phyloP scores from a whole-genome alignment of 768 basidiomycete genomes.

The Boletus sp. region DNA sequence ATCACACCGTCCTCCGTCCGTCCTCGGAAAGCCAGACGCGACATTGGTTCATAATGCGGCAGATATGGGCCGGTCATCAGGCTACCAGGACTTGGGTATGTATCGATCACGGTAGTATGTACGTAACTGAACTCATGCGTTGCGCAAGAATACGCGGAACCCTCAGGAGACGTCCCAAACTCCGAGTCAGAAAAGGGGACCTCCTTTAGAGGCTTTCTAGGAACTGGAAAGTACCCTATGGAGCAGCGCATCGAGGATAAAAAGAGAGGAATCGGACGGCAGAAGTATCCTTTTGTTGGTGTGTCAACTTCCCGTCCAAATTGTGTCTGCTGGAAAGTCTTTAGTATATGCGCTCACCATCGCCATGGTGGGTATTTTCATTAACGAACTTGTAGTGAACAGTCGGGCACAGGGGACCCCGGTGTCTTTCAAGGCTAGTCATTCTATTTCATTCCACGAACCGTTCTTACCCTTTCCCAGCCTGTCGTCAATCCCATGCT shows the following conservation, averaged over 20 bases:
- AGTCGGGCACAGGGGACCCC: constrained; percentile 72
- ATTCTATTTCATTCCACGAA: background rate
- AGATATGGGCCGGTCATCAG: constrained; percentile 35
- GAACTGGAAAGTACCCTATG: constrained; percentile 52
- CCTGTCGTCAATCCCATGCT: constrained; percentile 87
- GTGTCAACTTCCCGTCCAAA: constrained; percentile 18
- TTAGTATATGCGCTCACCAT: constrained; percentile 62
- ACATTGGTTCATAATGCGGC: constrained; percentile 49
- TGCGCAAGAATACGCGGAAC: constrained; percentile 66
- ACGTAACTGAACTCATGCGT: background rate
- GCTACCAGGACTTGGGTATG: constrained; percentile 56
- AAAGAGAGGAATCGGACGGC: constrained; percentile 78
- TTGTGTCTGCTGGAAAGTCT: constrained; percentile 1
- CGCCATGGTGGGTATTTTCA: constrained; percentile 70
- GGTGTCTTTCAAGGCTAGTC: constrained; percentile 74
- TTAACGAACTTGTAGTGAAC: constrained; percentile 85
- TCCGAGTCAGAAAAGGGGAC: constrained; percentile 38
- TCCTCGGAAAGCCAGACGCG: constrained; percentile 23
- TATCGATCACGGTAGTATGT: background rate
- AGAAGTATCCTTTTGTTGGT: constrained; percentile 79
- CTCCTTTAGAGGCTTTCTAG: constrained; percentile 42
- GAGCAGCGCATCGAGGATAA: constrained; percentile 87
- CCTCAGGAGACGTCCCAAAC: constrained; percentile 30
- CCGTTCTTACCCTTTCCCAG: constrained; percentile 34
- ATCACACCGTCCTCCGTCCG: constrained; percentile 9